Conservation (phyloP, 2,329 filamentous ascomycete genomes). For the Claviceps lovelessii region DNA sequence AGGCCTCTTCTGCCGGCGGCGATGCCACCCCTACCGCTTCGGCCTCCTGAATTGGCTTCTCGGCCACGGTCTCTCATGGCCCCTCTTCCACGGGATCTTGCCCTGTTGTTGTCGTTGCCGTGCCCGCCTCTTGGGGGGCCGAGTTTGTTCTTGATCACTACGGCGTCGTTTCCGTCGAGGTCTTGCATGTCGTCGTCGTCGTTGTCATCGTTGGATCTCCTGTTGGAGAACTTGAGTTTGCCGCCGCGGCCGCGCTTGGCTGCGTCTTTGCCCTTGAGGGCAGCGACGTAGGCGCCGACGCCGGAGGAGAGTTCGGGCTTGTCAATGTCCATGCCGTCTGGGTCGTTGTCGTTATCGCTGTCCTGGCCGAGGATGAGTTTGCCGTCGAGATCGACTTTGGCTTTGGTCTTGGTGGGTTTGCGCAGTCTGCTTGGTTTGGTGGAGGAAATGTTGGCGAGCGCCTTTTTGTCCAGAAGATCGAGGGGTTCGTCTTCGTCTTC, state of each 20-base stretch:
- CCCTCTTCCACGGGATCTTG: conserved; percentile 12
- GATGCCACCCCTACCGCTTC: conserved; percentile 35
- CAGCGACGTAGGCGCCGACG: conserved; percentile 55
- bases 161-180: conserved; percentile 38
- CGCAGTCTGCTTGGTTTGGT: conserved; percentile 62
- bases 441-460: conserved; percentile 83
- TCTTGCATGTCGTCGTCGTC: conserved; percentile 37
- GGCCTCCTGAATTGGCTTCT: conserved; percentile 20
- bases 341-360: conserved; percentile 30
- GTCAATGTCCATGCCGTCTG: conserved; percentile 51
- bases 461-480: conserved; percentile 78
- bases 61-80: conserved; percentile 13
- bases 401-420: conserved; percentile 43
- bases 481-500: conserved; percentile 92
- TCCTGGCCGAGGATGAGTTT: conserved; percentile 62
- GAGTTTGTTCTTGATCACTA: conserved; percentile 37
- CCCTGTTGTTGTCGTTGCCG: conserved; percentile 10
- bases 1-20: conserved; percentile 32
- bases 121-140: conserved; percentile 19
- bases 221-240: conserved; percentile 59
- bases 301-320: conserved; percentile 45
- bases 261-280: conserved; percentile 52
- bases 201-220: conserved; percentile 32
- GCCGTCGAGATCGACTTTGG: conserved; percentile 60
- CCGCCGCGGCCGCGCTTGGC: conserved; percentile 51